Base-by-base conservation (phyloP, 2,329 filamentous ascomycete species). In the Tricladium varicosporioides region DNA sequence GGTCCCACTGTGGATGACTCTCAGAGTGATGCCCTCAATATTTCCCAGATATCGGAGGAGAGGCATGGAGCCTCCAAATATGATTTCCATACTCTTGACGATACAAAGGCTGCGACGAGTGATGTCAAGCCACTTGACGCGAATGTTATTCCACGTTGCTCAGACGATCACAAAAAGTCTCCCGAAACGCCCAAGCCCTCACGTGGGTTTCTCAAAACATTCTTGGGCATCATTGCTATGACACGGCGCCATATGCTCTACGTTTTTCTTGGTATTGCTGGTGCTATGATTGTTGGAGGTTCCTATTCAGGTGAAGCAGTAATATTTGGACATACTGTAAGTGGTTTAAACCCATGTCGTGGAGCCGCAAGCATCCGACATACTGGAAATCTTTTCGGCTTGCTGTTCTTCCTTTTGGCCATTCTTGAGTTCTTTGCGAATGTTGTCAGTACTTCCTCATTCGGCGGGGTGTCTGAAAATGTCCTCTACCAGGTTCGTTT, bases 371-470 rank as follows among this genome's bases (percentile, higher is more conserved):
- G 50, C 61, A 58, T 70, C 63, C 53, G 67, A 49, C 53, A 45
- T 36, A 55, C 51, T 11, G 73, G 72, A 19, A 67, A 68, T 57
- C 68, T 75, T 51, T 74, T 70, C 22, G 79, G 71, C 7, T 61
- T 73, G 1, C 63, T 75, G 55, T 74, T 73, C 69, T 83, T 84
- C 60, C 69, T 80, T 5, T 72, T 85, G 7, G 78, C 79, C 2
- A 70, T 81, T 11, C 72, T 82, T 11, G 82, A 85, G 56, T 82
- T 87, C 68, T 78, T 85, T 45, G 83, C 82, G 63, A 88, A 89
- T 62, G 70, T 84, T 1, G 74, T 80, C 40, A 86, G 83, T 54
- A 80, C 76, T 75, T 76, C 74, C 1, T 71, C 73, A 14, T 82
- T 74, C 58, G 83, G 83, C 2, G 75, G 75, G 56, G 75, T 84